Conservation (phyloP, 176 grass and related monocot species). For the Ensete ventricosum region DNA sequence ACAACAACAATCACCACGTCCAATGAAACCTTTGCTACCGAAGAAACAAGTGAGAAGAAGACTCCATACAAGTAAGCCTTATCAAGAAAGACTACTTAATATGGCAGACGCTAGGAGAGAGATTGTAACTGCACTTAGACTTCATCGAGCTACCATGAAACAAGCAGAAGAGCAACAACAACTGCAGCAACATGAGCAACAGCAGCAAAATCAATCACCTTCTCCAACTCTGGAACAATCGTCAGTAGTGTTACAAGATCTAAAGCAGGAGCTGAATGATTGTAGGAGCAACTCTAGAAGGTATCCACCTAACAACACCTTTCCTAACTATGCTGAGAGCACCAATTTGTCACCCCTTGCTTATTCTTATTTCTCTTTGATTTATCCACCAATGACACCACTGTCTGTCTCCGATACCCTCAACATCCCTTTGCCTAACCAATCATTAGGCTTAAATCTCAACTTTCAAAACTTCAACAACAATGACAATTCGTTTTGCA, state of each 20-base stretch:
- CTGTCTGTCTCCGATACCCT: conserved; percentile 26
- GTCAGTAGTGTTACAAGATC: background rate
- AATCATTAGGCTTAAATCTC: conserved; percentile 72
- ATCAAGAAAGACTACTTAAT: conserved; percentile 86
- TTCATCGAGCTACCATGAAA: conserved; percentile 89
- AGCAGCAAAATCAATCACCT: conserved; percentile 20
- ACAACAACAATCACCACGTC: conserved; percentile 1
- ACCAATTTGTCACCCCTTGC: conserved; percentile 20
- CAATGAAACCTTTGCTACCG: conserved; percentile 29
- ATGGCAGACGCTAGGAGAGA: conserved; percentile 96
- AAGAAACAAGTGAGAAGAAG: conserved; percentile 96
- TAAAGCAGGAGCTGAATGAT: conserved; percentile 18
- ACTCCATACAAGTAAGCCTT: conserved; percentile 80
- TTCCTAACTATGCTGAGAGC: conserved; percentile 26
- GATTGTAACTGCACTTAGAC: conserved; percentile 84
- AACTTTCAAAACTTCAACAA: conserved; percentile 64
- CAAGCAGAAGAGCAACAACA: conserved; percentile 77
- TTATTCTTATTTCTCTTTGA: conserved; percentile 28
- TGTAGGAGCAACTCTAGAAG: background rate
- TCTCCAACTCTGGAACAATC: conserved; percentile 28
- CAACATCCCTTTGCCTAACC: conserved; percentile 39
- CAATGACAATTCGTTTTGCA: conserved; percentile 9
- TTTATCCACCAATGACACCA: conserved; percentile 28
- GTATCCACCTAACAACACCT: conserved; percentile 11
- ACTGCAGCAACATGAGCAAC: conserved; percentile 29